Base-by-base conservation (phyloP, 164 flowering plant genomes). In the Malania oleifera region DNA sequence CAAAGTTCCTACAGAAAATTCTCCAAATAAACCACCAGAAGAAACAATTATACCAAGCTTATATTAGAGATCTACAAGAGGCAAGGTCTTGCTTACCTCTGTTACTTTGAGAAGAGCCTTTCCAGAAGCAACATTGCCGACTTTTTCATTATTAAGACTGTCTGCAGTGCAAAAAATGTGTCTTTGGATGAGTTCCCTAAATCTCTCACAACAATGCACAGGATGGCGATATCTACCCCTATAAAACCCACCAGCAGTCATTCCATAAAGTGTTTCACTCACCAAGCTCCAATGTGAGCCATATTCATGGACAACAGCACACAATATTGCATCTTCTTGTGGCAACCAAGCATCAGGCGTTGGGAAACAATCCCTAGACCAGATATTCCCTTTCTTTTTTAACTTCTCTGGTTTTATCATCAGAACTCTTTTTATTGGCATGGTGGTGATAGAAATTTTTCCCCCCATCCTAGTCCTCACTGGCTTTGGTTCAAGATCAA, bases 301-400 rank as follows among this genome's bases (percentile, higher is more conserved):
- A 75, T 91, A 95, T 70, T 95, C 97, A 69, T 95, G 97, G 22
- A 95, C 89, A 59, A 79, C 68, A 47, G 96, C 97, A 80, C 99
- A 95, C 37, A 95, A 68, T 60, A 87, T 65, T 7, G 90, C 97
- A 80, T 95, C 99, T 73, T 95, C 99, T 49, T 77, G 84, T 15
- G 95, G 69, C 61, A 80, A 73, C 99, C 99, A 95, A 35, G 67
- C 45, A 82, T 95, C 99, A 10, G 96, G 89, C 12, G 77, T 63
- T 10, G 92, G 85, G 50, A 84, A 64, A 69, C 72, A 82, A 49
- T 86, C 97, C 61, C 75, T 80, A 19, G 86, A 85, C 97, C 96
- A 91, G 50, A 84, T 44, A 54, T 63, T 84, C 31, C 85, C 96
- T 64, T 87, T 95, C 76, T 71, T 82, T 58, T 84, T 95, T 31